Base-by-base conservation (phyloP, 352 stramenopile species). In the Phytopythium cucurbitacearum region DNA sequence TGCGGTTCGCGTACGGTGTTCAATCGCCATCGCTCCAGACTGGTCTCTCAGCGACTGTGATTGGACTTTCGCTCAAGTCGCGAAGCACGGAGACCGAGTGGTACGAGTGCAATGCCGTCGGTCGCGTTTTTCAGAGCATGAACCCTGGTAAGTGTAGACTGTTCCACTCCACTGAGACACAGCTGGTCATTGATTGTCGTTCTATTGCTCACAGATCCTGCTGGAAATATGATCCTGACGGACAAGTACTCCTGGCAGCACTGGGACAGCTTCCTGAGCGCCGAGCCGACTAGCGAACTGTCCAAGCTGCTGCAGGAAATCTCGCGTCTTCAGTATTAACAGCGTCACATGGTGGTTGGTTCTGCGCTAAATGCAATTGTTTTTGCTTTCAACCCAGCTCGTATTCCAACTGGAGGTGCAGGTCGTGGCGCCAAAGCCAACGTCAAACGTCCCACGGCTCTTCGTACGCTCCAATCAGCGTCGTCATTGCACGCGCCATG, bases 191-290 rank as follows among this genome's bases (percentile, higher is more conserved):
- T 53, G 32, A 56, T 47, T 56, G 3, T 39, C 33, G 6, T 1
- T 40, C 6, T 12, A 37, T 5, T 62, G 5, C 28, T 43, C 33
- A 43, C 35, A 72, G 73, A 71, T 16, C 52, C 64, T 12, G 51
- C 57, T 3, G 61, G 58, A 51, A 75, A 87, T 49, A 51, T 84
- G 13, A 68, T 59, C 9, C 68, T 78, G 54, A 85, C 77, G 1
- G 80, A 91, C 39, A 71, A 71, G 5, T 91, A 91, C 56, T 91
- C 80, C n/a, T 91, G 78, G 80, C 87, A 80, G 50, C 80, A 91
- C 56, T 77, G 78, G 35, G 80, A 91, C 40, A 88, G 66, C 55
- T 88, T 88, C 64, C 68, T 71, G 47, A 80, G 54, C 12, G 45
- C 67, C 12, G 56, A 70, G 37, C 62, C 79, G 15, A 60, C 68